These are phyloP conservation scores for Aegilops umbellulata DNA, from an alignment of 176 grass and related monocot genomes.

Conservation along the genomic window DNA sequence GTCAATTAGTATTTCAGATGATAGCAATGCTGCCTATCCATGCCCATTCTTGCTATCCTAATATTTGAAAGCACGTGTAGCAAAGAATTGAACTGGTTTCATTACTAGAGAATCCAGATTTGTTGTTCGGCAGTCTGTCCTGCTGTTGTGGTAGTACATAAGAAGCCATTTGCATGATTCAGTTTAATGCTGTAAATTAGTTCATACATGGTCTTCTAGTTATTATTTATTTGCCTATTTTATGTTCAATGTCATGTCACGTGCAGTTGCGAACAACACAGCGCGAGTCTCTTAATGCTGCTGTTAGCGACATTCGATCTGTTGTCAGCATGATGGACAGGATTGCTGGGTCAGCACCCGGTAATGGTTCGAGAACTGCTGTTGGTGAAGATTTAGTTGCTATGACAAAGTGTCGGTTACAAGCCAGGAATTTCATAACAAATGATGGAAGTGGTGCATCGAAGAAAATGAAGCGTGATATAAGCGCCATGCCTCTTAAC, in stretches of 20 bases:
- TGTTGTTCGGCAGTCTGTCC: neutral
- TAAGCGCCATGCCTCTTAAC: conserved; percentile 93
- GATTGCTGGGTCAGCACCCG: conserved; percentile 93
- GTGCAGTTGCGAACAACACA: conserved; percentile 62
- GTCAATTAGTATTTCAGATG: neutral
- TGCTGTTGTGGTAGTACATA: neutral
- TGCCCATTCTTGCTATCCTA: neutral
- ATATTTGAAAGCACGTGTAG: neutral
- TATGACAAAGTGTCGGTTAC: conserved; percentile 96
- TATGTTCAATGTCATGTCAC: conserved; percentile 20
- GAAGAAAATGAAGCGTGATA: conserved; percentile 99
- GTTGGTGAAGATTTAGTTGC: conserved; percentile 96
- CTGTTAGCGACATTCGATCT: conserved; percentile 77
- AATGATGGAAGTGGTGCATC: conserved; percentile 77
- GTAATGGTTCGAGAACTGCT: conserved; percentile 93
- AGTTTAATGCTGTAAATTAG: neutral
- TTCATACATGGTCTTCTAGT: neutral
- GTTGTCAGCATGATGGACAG: conserved; percentile 89
- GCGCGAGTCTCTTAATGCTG: conserved; percentile 42
- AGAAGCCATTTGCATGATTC: neutral
- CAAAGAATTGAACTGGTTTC: conserved; percentile 1
- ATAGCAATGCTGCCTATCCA: neutral
- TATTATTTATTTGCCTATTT: neutral
- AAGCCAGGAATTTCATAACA: conserved; percentile 90
- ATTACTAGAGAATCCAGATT: neutral